Base-by-base conservation (phyloP, 1,139 yeast genomes). In the Candida tunisiensis region DNA sequence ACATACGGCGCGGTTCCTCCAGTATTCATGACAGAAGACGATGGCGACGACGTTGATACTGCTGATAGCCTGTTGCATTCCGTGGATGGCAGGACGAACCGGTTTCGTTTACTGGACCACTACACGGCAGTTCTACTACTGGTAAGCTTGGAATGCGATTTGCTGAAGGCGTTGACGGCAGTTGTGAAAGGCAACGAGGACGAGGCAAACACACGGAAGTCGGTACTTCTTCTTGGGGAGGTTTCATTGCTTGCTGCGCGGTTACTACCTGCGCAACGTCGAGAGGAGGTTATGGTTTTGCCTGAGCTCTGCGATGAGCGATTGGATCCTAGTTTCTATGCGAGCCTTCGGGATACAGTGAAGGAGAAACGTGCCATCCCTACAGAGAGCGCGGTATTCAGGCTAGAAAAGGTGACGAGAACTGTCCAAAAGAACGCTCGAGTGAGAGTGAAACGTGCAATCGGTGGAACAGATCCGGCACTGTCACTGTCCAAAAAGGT, bases 181-280 rank as follows among this genome's bases (percentile, higher is more conserved):
- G 53, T 74, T 2, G 48, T 79, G 6, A 63, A 65, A 25, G 60
- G 56, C 8, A 58, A 64, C 23, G 44, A 51, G 5, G 64, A 63
- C 29, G 62, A 57, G 11, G 46, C 55, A 3, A 64, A 61, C 21
- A 50, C 65, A 2, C 57, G 70, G 13, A 78, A 78, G 44, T 74
- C 83, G 0, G 63, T 77, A 7, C 53, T 66, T 15, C 54, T 83
- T 6, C 42, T 78, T 2, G 65, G 82, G 0, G 82, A 77, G 40
- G 55, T 80, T 9, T 57, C 67, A 30, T 60, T 64, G 28, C 47
- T 77, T 32, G 59, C 78, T 1, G 60, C 66, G 28, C 60, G 56
- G 23, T 45, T 75, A 5, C 51, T 78, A 2, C 79, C 82, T 0
- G 44, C 41, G 7, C 41, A 42, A 8, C 39, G 47, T 4, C 36